Evolutionary conservation across 2,329 filamentous ascomycete genomes (phyloP).

Genomic region (Calycina herbarum): DNA sequence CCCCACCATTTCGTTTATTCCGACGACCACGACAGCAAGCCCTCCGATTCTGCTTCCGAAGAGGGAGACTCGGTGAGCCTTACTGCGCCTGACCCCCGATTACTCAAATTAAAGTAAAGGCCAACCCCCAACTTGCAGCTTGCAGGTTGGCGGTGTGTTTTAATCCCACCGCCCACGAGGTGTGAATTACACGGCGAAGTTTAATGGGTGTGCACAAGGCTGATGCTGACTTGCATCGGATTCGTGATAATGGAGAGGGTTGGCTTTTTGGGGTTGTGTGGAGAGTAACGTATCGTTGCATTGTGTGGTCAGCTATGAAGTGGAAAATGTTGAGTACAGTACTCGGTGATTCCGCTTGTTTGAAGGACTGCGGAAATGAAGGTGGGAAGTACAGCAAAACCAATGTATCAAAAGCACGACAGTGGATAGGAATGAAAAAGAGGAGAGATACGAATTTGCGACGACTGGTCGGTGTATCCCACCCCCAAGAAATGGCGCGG

Average conservation of each 20-base stretch:
- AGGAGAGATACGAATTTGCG: background rate
- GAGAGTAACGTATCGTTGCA: constrained; percentile 1
- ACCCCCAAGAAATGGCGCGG: background rate
- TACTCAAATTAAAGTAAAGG: background rate
- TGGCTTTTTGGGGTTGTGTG: background rate
- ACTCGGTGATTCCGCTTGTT: background rate
- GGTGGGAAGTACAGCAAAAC: background rate
- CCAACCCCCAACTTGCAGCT: background rate
- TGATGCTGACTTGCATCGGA: background rate
- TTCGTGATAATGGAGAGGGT: background rate
- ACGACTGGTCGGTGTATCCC: background rate
- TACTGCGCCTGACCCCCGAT: background rate
- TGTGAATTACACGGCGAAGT: background rate
- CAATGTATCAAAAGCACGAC: background rate
- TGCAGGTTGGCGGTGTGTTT: constrained; percentile 5
- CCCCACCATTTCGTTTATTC: background rate
- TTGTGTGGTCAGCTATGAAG: background rate
- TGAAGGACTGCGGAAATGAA: background rate
- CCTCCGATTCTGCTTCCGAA: constrained; percentile 2
- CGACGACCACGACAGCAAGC: background rate
- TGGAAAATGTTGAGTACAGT: background rate
- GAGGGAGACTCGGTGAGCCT: background rate
- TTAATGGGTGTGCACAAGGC: background rate
- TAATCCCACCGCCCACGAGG: constrained; percentile 2
- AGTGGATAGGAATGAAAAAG: background rate